Conservation (phyloP, 2,329 filamentous ascomycete species). For the Colletotrichum sp. region DNA sequence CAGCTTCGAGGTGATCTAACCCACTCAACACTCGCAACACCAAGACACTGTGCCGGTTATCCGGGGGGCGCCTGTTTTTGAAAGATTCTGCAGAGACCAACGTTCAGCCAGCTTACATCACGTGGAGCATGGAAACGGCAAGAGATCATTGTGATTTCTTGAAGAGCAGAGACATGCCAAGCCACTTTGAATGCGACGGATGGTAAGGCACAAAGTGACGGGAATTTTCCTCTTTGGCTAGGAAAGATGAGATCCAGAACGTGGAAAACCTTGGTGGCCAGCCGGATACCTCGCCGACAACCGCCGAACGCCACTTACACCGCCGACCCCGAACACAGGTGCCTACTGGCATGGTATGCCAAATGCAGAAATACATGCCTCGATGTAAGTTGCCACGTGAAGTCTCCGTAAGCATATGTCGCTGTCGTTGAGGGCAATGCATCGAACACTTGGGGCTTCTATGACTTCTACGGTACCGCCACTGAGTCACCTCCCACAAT, state of each 20-base stretch:
- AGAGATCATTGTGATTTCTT: neutral
- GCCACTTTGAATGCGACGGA: neutral
- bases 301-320: neutral
- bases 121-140: neutral
- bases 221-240: neutral
- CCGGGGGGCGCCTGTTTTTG: neutral
- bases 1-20: neutral
- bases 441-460: neutral
- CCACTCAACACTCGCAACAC: neutral
- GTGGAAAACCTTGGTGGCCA: neutral
- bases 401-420: neutral
- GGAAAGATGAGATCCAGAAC: neutral
- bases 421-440: neutral
- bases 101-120: neutral
- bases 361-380: neutral
- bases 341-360: neutral
- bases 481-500: neutral
- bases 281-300: neutral
- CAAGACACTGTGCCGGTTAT: neutral
- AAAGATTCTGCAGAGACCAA: neutral
- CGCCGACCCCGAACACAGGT: neutral
- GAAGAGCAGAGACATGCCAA: neutral
- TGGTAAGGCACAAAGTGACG: neutral
- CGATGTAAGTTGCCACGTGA: neutral
- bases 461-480: neutral